Evolutionary conservation across 1,284 basidiomycete genomes (phyloP).

Genomic region (Serendipita sp.): DNA sequence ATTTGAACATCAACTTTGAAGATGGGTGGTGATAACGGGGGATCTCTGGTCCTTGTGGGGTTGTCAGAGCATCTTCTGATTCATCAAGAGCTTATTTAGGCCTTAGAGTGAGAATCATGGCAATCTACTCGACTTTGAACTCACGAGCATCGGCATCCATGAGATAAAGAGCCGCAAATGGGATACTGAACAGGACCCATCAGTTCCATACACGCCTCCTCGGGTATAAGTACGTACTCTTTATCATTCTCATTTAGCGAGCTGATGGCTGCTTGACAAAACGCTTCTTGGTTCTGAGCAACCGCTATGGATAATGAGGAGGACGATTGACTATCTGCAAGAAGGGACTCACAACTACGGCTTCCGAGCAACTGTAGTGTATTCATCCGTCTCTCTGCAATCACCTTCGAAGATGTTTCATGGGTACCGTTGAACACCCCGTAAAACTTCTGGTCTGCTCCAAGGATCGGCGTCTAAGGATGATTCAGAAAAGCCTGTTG

Average conservation of each 20-base stretch:
- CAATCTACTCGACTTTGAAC: background rate
- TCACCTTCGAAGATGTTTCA: conserved; percentile 16
- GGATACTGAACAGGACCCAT: background rate
- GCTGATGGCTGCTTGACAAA: background rate
- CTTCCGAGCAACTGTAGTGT: conserved; percentile 14
- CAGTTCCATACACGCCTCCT: background rate
- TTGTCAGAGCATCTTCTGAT: too few relatives aligned
- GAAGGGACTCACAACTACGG: conserved; percentile 8
- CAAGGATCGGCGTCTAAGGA: conserved; percentile 5
- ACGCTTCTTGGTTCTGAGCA: background rate
- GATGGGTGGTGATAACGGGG: background rate
- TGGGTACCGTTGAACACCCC: conserved; percentile 8
- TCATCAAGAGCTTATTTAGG: background rate
- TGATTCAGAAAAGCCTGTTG: background rate
- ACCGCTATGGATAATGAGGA: background rate
- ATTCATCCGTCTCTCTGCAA: conserved; percentile 15
- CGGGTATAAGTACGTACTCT: background rate
- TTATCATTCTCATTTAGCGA: background rate
- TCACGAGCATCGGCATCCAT: background rate
- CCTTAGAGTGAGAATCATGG: background rate
- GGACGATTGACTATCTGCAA: background rate
- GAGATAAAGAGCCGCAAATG: background rate
- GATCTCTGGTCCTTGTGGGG: background rate
- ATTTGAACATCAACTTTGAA: background rate
- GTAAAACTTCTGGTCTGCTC: background rate